A percentile compares a stretch with the other conserved stretches of the same genome.
These are phyloP conservation scores for Lolium rigidum DNA, from an alignment of 176 grass and related monocot genomes.

Conservation along the genomic window DNA sequence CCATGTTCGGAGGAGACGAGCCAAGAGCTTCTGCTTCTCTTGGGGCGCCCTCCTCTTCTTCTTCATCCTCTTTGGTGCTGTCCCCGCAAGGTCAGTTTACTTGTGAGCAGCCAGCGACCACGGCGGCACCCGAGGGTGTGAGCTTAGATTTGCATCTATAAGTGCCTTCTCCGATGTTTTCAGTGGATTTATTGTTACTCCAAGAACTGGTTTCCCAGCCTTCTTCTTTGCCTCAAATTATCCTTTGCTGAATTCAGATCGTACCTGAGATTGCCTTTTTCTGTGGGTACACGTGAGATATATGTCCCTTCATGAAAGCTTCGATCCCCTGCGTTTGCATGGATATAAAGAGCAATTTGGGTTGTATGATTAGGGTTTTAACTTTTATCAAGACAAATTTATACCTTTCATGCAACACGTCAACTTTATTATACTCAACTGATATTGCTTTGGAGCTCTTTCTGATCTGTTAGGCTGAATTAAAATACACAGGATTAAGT, in stretches of 20 bases:
- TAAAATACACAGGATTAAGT: not conserved
- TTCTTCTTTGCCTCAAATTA: constrained; percentile 21
- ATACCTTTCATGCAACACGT: constrained; percentile 10
- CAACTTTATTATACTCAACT: constrained; percentile 9
- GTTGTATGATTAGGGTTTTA: constrained; percentile 46
- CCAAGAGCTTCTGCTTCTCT: constrained; percentile 38
- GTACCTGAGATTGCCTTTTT: constrained; percentile 32
- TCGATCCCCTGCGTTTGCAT: constrained; percentile 28
- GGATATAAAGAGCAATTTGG: constrained; percentile 10
- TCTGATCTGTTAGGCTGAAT: constrained; percentile 3
- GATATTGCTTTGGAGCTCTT: constrained; percentile 12
- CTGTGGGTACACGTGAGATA: constrained; percentile 14
- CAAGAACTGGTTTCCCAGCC: constrained; percentile 40
- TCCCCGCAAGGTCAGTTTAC: constrained; percentile 68
- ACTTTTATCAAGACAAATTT: constrained; percentile 26
- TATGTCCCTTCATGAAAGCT: constrained; percentile 27
- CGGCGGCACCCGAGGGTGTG: constrained; percentile 58
- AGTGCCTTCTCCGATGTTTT: constrained; percentile 43
- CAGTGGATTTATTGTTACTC: constrained; percentile 13
- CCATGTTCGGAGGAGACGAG: constrained; percentile 52
- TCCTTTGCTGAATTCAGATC: constrained; percentile 42
- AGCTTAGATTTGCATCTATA: constrained; percentile 99
- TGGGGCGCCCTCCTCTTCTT: constrained; percentile 34
- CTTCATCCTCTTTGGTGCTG: constrained; percentile 51
- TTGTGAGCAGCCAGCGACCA: constrained; percentile 55